These are phyloP conservation scores for Syzygium aqueum DNA, from an alignment of 345 rosid genomes.

Conservation along the genomic window DNA sequence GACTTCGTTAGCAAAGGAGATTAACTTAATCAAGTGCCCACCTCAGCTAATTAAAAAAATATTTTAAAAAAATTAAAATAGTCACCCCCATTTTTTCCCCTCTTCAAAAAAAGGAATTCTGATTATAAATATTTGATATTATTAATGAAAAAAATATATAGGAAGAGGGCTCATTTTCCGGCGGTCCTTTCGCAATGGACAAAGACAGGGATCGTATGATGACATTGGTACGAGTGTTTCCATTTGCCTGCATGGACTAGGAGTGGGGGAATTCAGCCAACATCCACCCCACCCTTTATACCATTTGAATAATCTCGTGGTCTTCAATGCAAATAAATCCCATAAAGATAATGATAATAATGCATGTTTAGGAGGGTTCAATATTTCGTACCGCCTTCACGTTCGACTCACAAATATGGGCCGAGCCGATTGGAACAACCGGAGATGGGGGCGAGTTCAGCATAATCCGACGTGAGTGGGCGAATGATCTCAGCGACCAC, in stretches of 20 bases:
- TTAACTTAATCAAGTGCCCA: not conserved
- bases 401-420: not conserved
- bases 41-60: not conserved
- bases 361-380: not conserved
- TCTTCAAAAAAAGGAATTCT: not conserved
- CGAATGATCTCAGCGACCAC: not conserved
- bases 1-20: conserved; percentile 24
- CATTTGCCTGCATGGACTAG: not conserved
- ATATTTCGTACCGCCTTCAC: not conserved
- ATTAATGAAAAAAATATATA: not conserved
- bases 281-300: not conserved
- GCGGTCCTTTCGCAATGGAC: not conserved
- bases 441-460: not conserved
- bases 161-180: not conserved
- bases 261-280: not conserved
- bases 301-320: not conserved
- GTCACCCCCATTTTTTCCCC: not conserved
- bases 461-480: not conserved
- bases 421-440: not conserved
- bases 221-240: not conserved
- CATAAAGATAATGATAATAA: not conserved
- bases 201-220: not conserved
- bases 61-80: no score
- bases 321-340: not conserved
- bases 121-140: not conserved